Evolutionary conservation across 257 asterid species (phyloP), one percentile per base, ranked within the genome.

Genomic region (Mentha longifolia): DNA sequence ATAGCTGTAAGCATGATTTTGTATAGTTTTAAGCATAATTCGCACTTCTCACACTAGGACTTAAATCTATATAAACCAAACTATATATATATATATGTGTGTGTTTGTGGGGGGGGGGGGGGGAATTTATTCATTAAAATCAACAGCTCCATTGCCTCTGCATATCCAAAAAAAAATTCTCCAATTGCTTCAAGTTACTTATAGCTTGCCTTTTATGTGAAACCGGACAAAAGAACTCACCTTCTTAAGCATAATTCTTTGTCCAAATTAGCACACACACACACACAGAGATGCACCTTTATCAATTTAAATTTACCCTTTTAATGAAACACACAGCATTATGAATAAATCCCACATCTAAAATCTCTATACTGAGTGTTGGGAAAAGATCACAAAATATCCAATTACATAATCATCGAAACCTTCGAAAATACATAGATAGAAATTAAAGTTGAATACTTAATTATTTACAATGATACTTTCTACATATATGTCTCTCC

Each of bases 161-260:
- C 25, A 22, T 28, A 28, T 28, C 31, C 31, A 28, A 28, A 28
- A 28, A 28, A n/a, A n/a, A 1, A 28, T 2, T 2, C 25, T 22
- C 25, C 25, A 22, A 56, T 11, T 12, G 35, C 9, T 9, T 67
- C 61, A 67, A 31, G 52, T 67, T 51, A 51, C 35, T n/a, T 7
- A 39, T 45, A 39, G 35, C 19, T 56, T 71, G 54, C 76, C 43
- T 17, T 47, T 71, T 14, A 35, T 33, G 70, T 33, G 76, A 57
- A 57, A 57, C 41, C 19, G 20, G 41, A 57, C 62, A 49, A 60
- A 54, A 7, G 46, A 70, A 59, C 16, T 46, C 16, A 59, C 65
- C 0, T 59, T 33, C 61, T 6, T 47, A 17, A n/a, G 39, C 75
- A 46, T 46, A 46, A 45, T 59, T 60, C 61, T 47, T 60, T 19